phyloP scores from a whole-genome alignment of 108 stramenopile species.

The Aurantiochytrium sp. region DNA sequence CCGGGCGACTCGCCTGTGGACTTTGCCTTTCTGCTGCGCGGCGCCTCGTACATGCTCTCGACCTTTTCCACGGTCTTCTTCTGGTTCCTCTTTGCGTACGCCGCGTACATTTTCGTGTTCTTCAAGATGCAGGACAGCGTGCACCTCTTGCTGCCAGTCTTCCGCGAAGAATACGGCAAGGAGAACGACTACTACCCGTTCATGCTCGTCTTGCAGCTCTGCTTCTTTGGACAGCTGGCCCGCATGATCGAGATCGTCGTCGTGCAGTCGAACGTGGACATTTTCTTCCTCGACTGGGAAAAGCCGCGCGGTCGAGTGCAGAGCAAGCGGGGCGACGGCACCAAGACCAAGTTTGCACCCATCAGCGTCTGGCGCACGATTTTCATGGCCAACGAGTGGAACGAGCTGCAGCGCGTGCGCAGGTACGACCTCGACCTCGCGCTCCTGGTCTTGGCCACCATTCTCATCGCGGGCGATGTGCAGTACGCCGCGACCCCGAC shows the following conservation, averaged over 20 bases:
- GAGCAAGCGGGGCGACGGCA: constrained; percentile 13
- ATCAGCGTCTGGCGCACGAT: constrained; percentile 60
- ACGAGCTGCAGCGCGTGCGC: constrained; percentile 62
- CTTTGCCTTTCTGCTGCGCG: constrained; percentile 27
- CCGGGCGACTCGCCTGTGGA: not conserved
- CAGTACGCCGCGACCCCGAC: constrained; percentile 62
- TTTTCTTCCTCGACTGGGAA: constrained; percentile 77
- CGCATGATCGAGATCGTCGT: constrained; percentile 47
- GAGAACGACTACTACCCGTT: constrained; percentile 59
- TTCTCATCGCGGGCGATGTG: constrained; percentile 54
- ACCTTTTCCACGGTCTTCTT: constrained; percentile 27
- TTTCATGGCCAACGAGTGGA: constrained; percentile 70
- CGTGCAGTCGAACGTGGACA: constrained; percentile 56
- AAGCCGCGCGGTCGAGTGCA: constrained; percentile 32
- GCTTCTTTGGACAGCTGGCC: constrained; percentile 61
- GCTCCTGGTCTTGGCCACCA: constrained; percentile 59
- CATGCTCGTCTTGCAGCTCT: constrained; percentile 39
- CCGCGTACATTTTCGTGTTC: constrained; percentile 57
- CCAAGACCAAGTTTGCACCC: not conserved
- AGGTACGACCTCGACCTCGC: constrained; percentile 50
- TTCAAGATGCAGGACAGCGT: constrained; percentile 70
- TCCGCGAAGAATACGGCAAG: constrained; percentile 47
- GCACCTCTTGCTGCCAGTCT: constrained; percentile 63
- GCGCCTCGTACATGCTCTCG: constrained; percentile 39
- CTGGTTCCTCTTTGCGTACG: not conserved